phyloP scores from a whole-genome alignment of 2,329 filamentous ascomycete species.

The Dothiorella sarmentorum region DNA sequence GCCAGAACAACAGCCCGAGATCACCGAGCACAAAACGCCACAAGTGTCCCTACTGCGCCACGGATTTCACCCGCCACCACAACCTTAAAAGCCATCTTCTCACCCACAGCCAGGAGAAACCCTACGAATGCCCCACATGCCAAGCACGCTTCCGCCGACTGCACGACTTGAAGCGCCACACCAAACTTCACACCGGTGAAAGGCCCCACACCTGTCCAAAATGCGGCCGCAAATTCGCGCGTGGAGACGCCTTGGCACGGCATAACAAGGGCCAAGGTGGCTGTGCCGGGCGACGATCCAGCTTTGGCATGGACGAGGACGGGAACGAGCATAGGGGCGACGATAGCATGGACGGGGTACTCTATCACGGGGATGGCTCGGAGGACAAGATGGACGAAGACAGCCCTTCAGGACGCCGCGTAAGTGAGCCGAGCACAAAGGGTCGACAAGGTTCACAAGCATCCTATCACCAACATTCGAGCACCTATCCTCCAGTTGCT shows the following conservation, averaged over 20 bases:
- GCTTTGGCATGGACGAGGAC: conserved; percentile 78
- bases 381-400: conserved; percentile 58
- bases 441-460: conserved; percentile 53
- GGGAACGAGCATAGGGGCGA: conserved; percentile 45
- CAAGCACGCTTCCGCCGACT: conserved; percentile 86
- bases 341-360: conserved; percentile 61
- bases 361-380: conserved; percentile 55
- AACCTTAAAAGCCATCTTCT: conserved; percentile 96
- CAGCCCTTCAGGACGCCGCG: conserved; percentile 49
- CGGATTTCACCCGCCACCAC: conserved; percentile 94
- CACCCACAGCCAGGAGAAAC: conserved; percentile 97
- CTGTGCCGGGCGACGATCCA: conserved; percentile 86
- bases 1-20: conserved; percentile 56
- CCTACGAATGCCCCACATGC: conserved; percentile 91
- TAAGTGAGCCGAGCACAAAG: conserved; percentile 71
- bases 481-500: conserved; percentile 73
- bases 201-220: conserved; percentile 92
- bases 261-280: conserved; percentile 95
- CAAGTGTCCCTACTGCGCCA: conserved; percentile 93
- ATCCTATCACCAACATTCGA: conserved; percentile 64
- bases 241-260: conserved; percentile 88
- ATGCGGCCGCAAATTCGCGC: conserved; percentile 90
- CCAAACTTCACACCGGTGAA: conserved; percentile 94
- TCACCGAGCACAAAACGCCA: conserved; percentile 84
- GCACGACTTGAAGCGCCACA: conserved; percentile 93